These are phyloP conservation scores for Xylaria acuta DNA, from an alignment of 495 filamentous ascomycete species.

Conservation along the genomic window DNA sequence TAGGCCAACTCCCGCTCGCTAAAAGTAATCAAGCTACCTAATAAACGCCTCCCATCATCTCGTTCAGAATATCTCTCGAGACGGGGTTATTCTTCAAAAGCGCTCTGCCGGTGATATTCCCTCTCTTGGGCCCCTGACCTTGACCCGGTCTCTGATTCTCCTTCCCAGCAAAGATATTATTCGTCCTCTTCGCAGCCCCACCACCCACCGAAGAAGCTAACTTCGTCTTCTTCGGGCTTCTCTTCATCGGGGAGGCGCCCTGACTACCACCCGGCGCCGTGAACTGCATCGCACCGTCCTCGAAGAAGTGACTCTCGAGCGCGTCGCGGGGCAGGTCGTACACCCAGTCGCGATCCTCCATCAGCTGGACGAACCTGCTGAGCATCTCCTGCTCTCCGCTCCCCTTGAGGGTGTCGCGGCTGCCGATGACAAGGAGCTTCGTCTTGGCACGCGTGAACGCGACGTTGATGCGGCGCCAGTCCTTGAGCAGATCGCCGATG, in stretches of 20 bases:
- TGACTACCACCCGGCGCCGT: constrained; percentile 27
- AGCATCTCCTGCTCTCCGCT: constrained; percentile 75
- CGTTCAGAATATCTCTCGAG: constrained; percentile 56
- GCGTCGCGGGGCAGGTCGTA: constrained; percentile 70
- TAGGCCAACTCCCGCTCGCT: neutral
- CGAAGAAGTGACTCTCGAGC: constrained; percentile 71
- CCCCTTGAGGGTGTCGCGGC: constrained; percentile 70
- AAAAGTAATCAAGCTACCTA: constrained; percentile 8
- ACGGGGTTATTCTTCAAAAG: constrained; percentile 51
- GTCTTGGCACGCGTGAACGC: constrained; percentile 90
- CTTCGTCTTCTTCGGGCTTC: constrained; percentile 31
- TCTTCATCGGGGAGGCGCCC: constrained; percentile 27
- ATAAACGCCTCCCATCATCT: constrained; percentile 49
- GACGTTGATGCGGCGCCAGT: constrained; percentile 94
- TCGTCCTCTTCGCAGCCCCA: constrained; percentile 7
- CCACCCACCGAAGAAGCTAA: neutral
- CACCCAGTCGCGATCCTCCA: constrained; percentile 76
- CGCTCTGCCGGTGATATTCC: constrained; percentile 46
- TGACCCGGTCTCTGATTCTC: constrained; percentile 38
- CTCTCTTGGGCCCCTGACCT: constrained; percentile 34
- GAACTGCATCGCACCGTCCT: constrained; percentile 54
- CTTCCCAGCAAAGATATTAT: constrained; percentile 32
- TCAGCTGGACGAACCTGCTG: constrained; percentile 72
- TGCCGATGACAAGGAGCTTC: constrained; percentile 88
- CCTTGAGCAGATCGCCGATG: constrained; percentile 87